Evolutionary conservation across 805 yeast species (phyloP), one percentile per base, ranked within the genome.

Genomic region (Yamadazyma laniorum): DNA sequence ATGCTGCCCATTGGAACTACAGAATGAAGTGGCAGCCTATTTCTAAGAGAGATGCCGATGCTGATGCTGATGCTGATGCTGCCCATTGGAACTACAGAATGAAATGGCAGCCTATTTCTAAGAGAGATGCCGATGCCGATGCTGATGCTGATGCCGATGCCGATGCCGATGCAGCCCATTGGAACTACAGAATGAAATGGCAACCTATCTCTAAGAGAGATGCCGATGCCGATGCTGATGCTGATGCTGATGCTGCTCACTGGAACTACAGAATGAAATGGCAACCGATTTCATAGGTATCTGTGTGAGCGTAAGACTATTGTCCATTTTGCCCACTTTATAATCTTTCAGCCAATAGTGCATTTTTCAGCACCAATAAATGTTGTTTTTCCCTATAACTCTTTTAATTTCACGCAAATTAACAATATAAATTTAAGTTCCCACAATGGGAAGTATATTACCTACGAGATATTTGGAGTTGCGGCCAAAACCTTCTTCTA

Each of bases 151-250:
- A 55, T 11, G 52, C 42, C n/a, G 55, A 54, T 27, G 23, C 23
- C 9, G 23, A 21, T 21, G 23, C 23, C 9, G 23, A 21, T 21
- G 34, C 39, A 16, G 29, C 34, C 28, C 34, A 22, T 21, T 44
- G 44, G 44, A 36, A 34, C 11, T 25, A 14, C n/a, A 32, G 34
- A 13, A 25, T 34, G 30, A 40, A 28, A 19, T 44, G 32, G 45
- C 44, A 38, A 19, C 48, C 45, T 22, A 35, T 40, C 22, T 23
- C 40, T 25, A 33, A 39, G 25, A n/a, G n/a, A n/a, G n/a, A n/a
- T n/a, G n/a, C n/a, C n/a, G n/a, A n/a, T n/a, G n/a, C n/a, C n/a
- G 55, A 53, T 9, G 60, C 56, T 25, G 54, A 56, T 29, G 57
- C 56, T n/a, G 52, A 43, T 16, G 57, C 57, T 18, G 43, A 37